Base-by-base conservation (phyloP, 257 asterid species). In the Eucommia ulmoides region DNA sequence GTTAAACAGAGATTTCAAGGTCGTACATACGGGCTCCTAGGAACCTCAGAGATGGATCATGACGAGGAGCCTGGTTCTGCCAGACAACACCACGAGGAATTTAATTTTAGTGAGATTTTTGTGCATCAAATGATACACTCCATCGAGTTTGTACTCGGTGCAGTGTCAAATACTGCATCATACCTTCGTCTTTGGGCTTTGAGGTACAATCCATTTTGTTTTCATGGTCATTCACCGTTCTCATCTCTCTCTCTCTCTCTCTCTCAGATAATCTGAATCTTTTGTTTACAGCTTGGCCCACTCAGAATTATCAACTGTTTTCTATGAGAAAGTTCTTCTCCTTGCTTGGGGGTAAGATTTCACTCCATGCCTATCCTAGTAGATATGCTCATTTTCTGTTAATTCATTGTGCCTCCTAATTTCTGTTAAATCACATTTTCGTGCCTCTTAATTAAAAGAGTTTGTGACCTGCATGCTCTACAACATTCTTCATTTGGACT, bases 1-100 rank as follows among this genome's bases (percentile, higher is more conserved):
- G n/a, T n/a, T n/a, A n/a, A n/a, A n/a, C 62, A 88, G 97, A 76
- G 93, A 74, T 88, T 88, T 75, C 85, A 83, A 83, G 97, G 97
- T 20, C 83, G 77, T 57, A 63, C 76, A 22, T 88, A 88, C 73
- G 84, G 87, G 19, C 67, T 72, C 52, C 88, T 88, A 52, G 83
- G 81, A 70, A 81, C 82, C 67, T 78, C 94, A 1, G 97, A 88
- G 54, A 51, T 62, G 65, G 77, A 73, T 67, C 49, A 49, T 68
- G 88, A 71, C 1, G 85, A 81, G 62, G 91, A 83, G 56, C 83
- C 83, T 26, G 93, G 65, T 55, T 78, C 80, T 41, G 74, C 72
- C 14, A 77, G 82, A 72, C 83, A 75, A 57, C 80, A 54, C 57
- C 81, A 59, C 15, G 94, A 80, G 60, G 94, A 81, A 22, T 88